Evolutionary conservation across 352 stramenopile genomes (phyloP), one percentile per base, ranked within the genome.

Genomic region (Pilasporangium apinafurcum): DNA sequence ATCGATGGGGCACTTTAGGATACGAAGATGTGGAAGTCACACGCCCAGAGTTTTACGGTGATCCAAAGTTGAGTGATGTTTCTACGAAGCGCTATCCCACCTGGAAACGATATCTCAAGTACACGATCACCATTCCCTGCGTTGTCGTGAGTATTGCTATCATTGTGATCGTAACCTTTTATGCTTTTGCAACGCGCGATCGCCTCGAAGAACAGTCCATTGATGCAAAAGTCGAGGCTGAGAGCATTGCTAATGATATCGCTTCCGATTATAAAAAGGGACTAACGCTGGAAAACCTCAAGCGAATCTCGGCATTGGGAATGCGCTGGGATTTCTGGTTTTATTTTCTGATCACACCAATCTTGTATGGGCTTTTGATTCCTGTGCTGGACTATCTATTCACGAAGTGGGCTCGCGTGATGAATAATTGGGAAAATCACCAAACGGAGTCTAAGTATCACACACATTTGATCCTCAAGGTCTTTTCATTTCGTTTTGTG

Each of bases 401-500:
- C 49, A 97, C 89, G 37, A 63, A 45, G 31, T 47, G 96, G 35
- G 96, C 96, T 3, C 66, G 69, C 8, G 65, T 57, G 13, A 65
- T 99, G 25, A 99, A 95, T 51, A 81, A 97, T 51, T 97, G 85
- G 68, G 90, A 97, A 62, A 96, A 96, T 61, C 90, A 97, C 66
- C 55, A 61, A 42, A 97, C 86, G 17, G 74, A 92, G 55, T 84
- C 68, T 21, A 62, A 51, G 18, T 86, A 95, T 54, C 72, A 88
- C 39, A 96, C 89, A 54, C 74, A 91, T 22, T 71, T 99, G 44
- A 98, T 99, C 53, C 91, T 97, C 58, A 99, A 99, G 70, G 96
- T 98, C 1, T 98, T 99, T 58, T 86, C 94, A 5, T 99, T 99
- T 61, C 85, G 92, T 36, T 98, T 98, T 48, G 85, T 98, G 8